Conservation (phyloP, 129 eudicot species). For the Lactuca sativa region DNA sequence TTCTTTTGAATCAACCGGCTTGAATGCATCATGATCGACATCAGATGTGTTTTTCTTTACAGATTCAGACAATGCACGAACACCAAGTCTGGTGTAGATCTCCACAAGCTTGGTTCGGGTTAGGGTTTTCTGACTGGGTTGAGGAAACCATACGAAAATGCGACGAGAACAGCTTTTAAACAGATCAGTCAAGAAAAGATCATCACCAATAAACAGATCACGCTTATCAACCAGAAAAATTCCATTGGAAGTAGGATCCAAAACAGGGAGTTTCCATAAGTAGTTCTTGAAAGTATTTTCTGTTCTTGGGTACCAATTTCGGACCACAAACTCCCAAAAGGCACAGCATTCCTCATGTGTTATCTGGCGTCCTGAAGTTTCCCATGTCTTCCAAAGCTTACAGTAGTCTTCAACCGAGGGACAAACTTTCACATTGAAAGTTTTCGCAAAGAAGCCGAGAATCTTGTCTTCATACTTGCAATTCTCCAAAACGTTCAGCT, state of each 20-base stretch:
- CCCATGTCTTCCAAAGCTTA: slow-evolving; percentile 58
- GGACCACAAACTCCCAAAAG: slow-evolving; percentile 47
- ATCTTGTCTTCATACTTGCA: slow-evolving; percentile 33
- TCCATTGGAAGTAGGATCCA: slow-evolving; percentile 28
- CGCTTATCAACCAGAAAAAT: slow-evolving; percentile 32
- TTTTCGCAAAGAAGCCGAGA: slow-evolving; percentile 36
- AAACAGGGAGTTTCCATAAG: slow-evolving; percentile 42
- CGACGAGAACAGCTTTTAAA: slow-evolving; percentile 32
- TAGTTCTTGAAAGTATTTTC: slow-evolving; percentile 22
- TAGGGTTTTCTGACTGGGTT: slow-evolving; percentile 21
- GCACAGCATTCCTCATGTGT: slow-evolving; percentile 41
- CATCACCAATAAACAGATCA: slow-evolving; percentile 50
- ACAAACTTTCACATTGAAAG: slow-evolving; percentile 29
- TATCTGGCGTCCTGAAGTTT: slow-evolving; percentile 29
- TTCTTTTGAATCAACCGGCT: slow-evolving; percentile 29
- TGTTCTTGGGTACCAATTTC: slow-evolving; percentile 30
- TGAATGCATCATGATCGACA: slow-evolving; percentile 7
- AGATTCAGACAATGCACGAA: slow-evolving; percentile 42
- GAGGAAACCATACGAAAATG: slow-evolving; percentile 56
- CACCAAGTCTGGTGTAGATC: slow-evolving; percentile 46
- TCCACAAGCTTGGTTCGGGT: slow-evolving; percentile 38
- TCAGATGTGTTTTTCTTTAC: slow-evolving; percentile 33
- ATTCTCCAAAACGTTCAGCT: slow-evolving; percentile 41
- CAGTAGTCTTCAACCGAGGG: slow-evolving; percentile 50
- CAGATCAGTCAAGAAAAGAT: slow-evolving; percentile 50